These are phyloP conservation scores for Thozetella sp. DNA, from an alignment of 495 filamentous ascomycete genomes.

Conservation along the genomic window DNA sequence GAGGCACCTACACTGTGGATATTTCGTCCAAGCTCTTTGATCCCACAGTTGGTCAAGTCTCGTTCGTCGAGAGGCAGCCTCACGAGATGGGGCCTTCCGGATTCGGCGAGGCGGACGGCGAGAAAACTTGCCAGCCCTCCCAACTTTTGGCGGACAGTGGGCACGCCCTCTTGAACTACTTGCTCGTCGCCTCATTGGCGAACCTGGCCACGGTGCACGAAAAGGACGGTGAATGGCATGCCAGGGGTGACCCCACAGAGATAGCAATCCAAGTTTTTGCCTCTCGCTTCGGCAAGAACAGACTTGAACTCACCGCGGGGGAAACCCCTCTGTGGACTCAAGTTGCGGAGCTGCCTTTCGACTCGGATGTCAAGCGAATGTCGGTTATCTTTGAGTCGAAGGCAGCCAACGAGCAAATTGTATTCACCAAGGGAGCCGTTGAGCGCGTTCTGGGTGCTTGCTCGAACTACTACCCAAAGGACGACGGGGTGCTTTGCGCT, in stretches of 20 bases:
- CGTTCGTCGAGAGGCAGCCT: constrained; percentile 21
- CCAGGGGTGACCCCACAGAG: constrained; percentile 81
- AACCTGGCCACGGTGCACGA: constrained; percentile 43
- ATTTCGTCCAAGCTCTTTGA: constrained; percentile 53
- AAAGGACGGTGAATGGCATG: constrained; percentile 59
- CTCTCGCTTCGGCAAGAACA: constrained; percentile 66
- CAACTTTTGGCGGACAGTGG: constrained; percentile 19
- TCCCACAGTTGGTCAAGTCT: constrained; percentile 25
- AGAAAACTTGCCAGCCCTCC: constrained; percentile 2
- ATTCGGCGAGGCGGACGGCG: constrained; percentile 6
- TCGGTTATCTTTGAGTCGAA: constrained; percentile 64
- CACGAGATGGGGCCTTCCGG: constrained; percentile 20
- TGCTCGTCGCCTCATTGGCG: constrained; percentile 31
- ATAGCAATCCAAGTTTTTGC: constrained; percentile 83
- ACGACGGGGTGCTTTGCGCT: constrained; percentile 39
- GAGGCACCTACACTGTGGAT: constrained; percentile 59
- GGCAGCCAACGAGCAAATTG: constrained; percentile 33
- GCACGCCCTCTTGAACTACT: constrained; percentile 24
- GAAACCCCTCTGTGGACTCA: constrained; percentile 38
- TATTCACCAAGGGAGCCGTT: constrained; percentile 81
- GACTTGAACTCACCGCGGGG: constrained; percentile 51
- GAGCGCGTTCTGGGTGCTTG: constrained; percentile 65
- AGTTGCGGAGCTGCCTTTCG: constrained; percentile 77
- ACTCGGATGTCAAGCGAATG: constrained; percentile 82
- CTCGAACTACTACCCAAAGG: constrained; percentile 11